phyloP scores from a whole-genome alignment of 2,329 filamentous ascomycete genomes.

The Trichoderma endophyticum region DNA sequence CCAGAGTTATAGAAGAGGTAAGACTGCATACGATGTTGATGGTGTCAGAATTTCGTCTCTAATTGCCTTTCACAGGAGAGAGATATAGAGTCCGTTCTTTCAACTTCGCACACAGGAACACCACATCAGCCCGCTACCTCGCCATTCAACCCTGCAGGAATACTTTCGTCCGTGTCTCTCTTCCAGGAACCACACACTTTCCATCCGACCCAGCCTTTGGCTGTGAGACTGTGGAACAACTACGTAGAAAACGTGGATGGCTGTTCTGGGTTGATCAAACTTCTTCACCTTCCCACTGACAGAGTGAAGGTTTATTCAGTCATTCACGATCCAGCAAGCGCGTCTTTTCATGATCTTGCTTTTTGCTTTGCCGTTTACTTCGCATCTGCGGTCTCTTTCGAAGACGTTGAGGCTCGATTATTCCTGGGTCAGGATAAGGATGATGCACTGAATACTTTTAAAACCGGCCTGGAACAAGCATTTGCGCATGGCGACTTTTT shows the following conservation, averaged over 20 bases:
- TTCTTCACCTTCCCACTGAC: not conserved
- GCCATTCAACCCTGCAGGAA: not conserved
- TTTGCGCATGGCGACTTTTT: not conserved
- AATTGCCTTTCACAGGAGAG: not conserved
- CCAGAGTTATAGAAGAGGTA: not conserved
- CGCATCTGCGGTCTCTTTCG: not conserved
- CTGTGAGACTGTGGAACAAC: not conserved
- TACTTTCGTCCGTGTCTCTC: not conserved
- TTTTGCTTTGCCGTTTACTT: not conserved
- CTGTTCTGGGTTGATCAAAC: not conserved
- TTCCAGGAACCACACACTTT: not conserved
- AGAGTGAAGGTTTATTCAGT: not conserved
- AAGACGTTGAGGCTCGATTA: not conserved
- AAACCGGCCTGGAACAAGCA: not conserved
- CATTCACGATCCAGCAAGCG: not conserved
- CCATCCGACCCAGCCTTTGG: not conserved
- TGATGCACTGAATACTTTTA: not conserved
- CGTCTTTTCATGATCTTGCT: not conserved
- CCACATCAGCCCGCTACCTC: not conserved
- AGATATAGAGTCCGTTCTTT: not conserved
- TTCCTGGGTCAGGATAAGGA: not conserved
- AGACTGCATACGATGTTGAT: not conserved
- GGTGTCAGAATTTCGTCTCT: not conserved
- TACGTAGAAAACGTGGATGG: not conserved
- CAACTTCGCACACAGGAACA: not conserved